Evolutionary conservation across 257 asterid genomes (phyloP).

Genomic region (Avicennia marina): DNA sequence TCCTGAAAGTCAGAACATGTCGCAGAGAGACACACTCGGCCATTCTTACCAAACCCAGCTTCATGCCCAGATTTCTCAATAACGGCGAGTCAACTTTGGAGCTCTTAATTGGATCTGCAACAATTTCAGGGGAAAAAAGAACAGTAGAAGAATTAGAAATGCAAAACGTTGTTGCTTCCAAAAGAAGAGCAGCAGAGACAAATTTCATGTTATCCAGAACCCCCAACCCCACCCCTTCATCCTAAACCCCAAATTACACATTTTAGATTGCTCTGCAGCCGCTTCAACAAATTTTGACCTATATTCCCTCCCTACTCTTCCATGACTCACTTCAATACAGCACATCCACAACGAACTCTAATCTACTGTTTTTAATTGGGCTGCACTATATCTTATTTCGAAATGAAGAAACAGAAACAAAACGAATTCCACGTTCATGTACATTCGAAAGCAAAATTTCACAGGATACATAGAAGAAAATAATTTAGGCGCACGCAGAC

Average conservation of each 20-base stretch:
- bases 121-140: no score
- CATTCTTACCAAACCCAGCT: constrained; percentile 20
- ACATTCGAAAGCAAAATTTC: background rate
- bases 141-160: background rate
- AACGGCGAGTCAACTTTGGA: constrained; percentile 15
- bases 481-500: no score
- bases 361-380: background rate
- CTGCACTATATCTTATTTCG: background rate
- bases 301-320: background rate
- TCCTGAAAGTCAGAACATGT: constrained; percentile 25
- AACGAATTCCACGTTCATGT: background rate
- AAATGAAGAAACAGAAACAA: background rate
- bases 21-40: constrained; percentile 27
- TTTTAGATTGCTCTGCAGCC: background rate
- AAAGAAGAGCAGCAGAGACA: background rate
- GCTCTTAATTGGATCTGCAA: constrained; percentile 25
- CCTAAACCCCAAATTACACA: background rate
- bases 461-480: no score
- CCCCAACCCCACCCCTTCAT: background rate
- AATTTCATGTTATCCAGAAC: background rate
- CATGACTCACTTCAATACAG: background rate
- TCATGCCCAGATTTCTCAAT: constrained; percentile 28
- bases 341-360: background rate
- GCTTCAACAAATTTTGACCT: background rate
- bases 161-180: background rate